A percentile compares a stretch with the other conserved stretches of the same genome.
Evolutionary conservation across 768 basidiomycete species (phyloP).

Genomic region (Boletellus sp.): DNA sequence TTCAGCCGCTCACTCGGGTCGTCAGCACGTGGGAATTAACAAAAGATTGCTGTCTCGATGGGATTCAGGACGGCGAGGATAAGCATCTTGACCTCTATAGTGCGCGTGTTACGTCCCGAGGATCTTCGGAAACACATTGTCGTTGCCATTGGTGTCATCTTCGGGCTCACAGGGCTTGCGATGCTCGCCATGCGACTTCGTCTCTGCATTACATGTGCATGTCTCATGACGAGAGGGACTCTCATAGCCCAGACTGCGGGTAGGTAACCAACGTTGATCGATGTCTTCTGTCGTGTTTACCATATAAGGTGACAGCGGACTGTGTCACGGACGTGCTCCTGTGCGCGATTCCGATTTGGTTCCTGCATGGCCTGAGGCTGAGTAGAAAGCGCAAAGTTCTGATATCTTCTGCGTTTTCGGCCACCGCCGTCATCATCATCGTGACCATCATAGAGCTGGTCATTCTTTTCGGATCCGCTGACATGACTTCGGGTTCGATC

Average conservation of each 20-base stretch:
- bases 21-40: neutral
- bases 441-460: conserved; percentile 18
- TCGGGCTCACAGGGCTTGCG: conserved; percentile 10
- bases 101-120: conserved; percentile 20
- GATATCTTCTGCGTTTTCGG: conserved; percentile 20
- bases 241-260: conserved; percentile 12
- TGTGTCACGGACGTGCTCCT: conserved; percentile 18
- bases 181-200: conserved; percentile 9
- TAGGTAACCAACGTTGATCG: conserved; percentile 2
- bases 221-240: neutral
- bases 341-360: conserved; percentile 18
- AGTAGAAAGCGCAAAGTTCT: conserved; percentile 14
- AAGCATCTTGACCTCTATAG: conserved; percentile 22
- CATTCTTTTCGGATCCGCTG: neutral
- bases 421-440: conserved; percentile 18
- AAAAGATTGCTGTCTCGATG: neutral
- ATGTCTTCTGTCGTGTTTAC: neutral
- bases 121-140: conserved; percentile 4
- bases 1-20: neutral
- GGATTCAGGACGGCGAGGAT: conserved; percentile 21
- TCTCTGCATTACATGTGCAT: conserved; percentile 5
- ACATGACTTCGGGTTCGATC: conserved; percentile 8
- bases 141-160: conserved; percentile 11
- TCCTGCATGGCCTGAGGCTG: conserved; percentile 14
- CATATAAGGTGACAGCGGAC: conserved; percentile 15